Percentiles rank a stretch among this genome's conserved stretches.
Evolutionary conservation across 192 early-diverging fungal species (phyloP).

Genomic region (Lunasporangiospora selenospora): DNA sequence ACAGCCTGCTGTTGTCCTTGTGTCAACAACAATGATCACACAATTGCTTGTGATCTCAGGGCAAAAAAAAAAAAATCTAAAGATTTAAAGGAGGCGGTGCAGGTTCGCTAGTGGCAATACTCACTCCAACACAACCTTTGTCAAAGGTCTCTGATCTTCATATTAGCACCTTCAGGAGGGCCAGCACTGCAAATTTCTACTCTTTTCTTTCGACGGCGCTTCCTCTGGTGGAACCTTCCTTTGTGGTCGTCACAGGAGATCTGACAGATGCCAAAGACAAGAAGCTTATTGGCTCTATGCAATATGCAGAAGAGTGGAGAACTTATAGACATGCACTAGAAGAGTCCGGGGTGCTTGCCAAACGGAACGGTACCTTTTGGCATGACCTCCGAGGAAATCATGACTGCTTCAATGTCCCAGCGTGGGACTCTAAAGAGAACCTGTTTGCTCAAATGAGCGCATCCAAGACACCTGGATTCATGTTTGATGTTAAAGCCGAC

Average conservation of each 20-base stretch:
- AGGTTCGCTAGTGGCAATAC: too few relatives aligned
- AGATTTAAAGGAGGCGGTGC: too few relatives aligned
- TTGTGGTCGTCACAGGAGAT: slow-evolving; percentile 87
- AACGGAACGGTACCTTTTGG: slow-evolving; percentile 69
- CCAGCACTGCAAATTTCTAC: slow-evolving; percentile 80
- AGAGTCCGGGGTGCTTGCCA: slow-evolving; percentile 49
- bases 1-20: too few relatives aligned
- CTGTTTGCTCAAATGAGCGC: slow-evolving; percentile 65
- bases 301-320: slow-evolving; percentile 84
- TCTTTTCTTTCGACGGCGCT: slow-evolving; percentile 76
- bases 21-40: too few relatives aligned
- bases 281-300: slow-evolving; percentile 68
- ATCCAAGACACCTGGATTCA: slow-evolving; percentile 57
- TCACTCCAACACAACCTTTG: too few relatives aligned
- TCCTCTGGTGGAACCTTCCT: slow-evolving; percentile 77
- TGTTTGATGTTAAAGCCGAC: slow-evolving; percentile 61
- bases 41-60: too few relatives aligned
- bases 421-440: slow-evolving; percentile 65
- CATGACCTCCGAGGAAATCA: slow-evolving; percentile 95
- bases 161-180: slow-evolving; percentile 71
- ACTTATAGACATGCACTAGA: slow-evolving; percentile 73
- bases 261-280: slow-evolving; percentile 87
- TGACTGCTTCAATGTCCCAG: slow-evolving; percentile 87
- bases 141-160: slow-evolving; percentile 84
- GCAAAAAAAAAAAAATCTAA: too few relatives aligned